Percentiles rank a stretch among this genome's conserved stretches.
Conservation (phyloP, 23 red algal species). For the Gracilaria gracilis region DNA sequence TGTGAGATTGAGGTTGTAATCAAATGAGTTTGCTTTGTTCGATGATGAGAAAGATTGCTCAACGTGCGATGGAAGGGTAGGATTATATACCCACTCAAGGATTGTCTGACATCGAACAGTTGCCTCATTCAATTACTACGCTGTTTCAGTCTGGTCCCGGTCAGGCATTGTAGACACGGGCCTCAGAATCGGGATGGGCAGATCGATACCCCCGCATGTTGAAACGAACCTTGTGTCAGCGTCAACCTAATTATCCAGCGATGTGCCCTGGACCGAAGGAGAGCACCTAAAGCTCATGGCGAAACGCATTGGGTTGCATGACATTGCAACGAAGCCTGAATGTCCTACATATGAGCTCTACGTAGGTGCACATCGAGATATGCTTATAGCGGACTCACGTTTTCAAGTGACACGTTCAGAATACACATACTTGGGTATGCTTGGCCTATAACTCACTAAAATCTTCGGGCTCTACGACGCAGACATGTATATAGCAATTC, state of each 20-base stretch:
- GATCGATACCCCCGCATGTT: background rate
- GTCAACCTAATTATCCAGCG: background rate
- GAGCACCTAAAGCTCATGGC: background rate
- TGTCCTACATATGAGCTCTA: background rate
- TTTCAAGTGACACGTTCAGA: background rate
- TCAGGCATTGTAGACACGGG: background rate
- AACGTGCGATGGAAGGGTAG: background rate
- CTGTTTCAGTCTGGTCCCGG: background rate
- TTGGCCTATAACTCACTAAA: background rate
- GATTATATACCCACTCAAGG: background rate
- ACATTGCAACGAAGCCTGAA: background rate
- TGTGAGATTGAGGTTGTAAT: background rate
- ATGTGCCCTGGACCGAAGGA: slow-evolving; percentile 1
- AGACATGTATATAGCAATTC: background rate
- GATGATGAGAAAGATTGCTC: background rate
- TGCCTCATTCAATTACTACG: background rate
- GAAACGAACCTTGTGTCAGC: slow-evolving; percentile 6
- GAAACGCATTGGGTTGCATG: background rate
- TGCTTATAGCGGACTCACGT: background rate
- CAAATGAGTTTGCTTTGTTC: background rate
- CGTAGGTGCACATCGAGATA: background rate
- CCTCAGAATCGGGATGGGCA: background rate
- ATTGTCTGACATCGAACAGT: background rate
- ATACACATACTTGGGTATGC: background rate
- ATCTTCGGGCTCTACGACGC: background rate